phyloP scores from a whole-genome alignment of 768 basidiomycete species.

The Jaapia argillacea region DNA sequence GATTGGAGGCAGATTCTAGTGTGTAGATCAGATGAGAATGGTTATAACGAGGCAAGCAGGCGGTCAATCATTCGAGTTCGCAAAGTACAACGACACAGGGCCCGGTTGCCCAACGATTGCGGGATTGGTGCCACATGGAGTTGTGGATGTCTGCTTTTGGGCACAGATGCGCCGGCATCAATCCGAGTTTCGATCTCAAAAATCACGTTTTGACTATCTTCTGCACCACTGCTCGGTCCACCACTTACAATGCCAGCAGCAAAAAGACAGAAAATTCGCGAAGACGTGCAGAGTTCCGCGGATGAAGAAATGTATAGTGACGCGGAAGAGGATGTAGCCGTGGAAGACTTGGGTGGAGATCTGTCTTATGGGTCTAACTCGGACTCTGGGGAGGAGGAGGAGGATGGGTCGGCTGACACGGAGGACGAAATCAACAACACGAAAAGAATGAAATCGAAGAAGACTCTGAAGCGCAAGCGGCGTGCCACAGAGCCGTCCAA shows the following conservation, averaged over 20 bases:
- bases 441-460: conserved; percentile 56
- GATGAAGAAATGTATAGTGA: conserved; percentile 8
- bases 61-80: too few relatives aligned
- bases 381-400: conserved; percentile 11
- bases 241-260: conserved; percentile 39
- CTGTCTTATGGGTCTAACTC: conserved; percentile 11
- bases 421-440: conserved; percentile 54
- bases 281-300: conserved; percentile 11
- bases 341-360: conserved; percentile 7
- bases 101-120: too few relatives aligned
- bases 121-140: too few relatives aligned
- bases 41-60: too few relatives aligned
- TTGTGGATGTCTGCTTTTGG: too few relatives aligned
- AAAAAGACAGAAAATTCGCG: conserved; percentile 41
- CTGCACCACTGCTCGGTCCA: too few relatives aligned
- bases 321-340: conserved; percentile 13
- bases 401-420: conserved; percentile 31
- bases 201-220: too few relatives aligned
- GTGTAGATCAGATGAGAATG: too few relatives aligned
- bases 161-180: too few relatives aligned
- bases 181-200: too few relatives aligned
- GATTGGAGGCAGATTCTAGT: too few relatives aligned
- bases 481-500: conserved; percentile 65
- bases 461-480: conserved; percentile 77
- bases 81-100: conserved; percentile 1